Evolutionary conservation across 108 stramenopile species (phyloP), one percentile per base, ranked within the genome.

Genomic region (Fistulifera solaris): DNA sequence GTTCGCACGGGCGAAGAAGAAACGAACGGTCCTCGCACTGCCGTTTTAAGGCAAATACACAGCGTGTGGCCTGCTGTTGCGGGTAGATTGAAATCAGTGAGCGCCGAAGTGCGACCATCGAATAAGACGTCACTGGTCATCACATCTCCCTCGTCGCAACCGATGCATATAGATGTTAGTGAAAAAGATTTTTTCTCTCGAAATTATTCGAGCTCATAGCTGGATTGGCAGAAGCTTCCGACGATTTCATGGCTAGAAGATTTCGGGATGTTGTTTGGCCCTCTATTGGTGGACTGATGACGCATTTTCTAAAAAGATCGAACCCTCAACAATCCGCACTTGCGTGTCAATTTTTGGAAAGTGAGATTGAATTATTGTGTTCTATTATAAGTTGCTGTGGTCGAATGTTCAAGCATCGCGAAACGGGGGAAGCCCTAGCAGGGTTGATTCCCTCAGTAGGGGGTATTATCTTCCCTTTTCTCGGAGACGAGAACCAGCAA

Each of bases 231-330:
- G 50, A 16, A 21, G 17, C 25, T 4, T n/a, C 50, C n/a, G 50
- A 27, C 50, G 50, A 51, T 12, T 51, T 51, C 18, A 51, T 51
- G 50, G 25, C 50, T 23, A n/a, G 25, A 25, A 16, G 26, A 5
- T 51, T 51, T 27, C 50, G 50, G 5, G 50, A 51, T 5, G 27
- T 27, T 16, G 26, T 27, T 6, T 51, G 50, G 50, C 50, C 50
- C 6, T 51, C 11, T 12, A 51, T 51, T 6, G 50, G 24, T 23
- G 23, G 26, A 3, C 11, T 45, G 21, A 45, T 45, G 44, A 11
- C 44, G 3, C 11, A 11, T 45, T 17, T 19, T 17, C 44, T 19
- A 11, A 45, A 45, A 11, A 4, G 44, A 45, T 6, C 31, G 31
- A 3, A 35, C 8, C 6, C 31, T 35, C 8, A 35, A n/a, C n/a